phyloP scores from a whole-genome alignment of 1,284 basidiomycete species.

The Sutorius eximius region DNA sequence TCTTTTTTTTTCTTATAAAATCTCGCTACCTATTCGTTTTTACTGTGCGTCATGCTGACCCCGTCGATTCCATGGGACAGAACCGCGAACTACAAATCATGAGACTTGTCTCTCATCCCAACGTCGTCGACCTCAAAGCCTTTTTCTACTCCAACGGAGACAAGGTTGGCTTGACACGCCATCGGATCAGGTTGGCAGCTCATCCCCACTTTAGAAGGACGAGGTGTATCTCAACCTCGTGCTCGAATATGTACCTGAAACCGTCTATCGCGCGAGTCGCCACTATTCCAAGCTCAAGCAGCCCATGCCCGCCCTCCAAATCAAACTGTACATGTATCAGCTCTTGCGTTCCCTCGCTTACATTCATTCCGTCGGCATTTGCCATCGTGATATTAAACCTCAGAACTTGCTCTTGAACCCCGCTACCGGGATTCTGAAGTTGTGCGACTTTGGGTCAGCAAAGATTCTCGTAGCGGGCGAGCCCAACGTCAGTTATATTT shows the following conservation, averaged over 20 bases:
- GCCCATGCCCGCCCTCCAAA: slow-evolving; percentile 98
- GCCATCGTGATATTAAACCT: slow-evolving; percentile 99
- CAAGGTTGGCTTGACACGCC: slow-evolving; percentile 64
- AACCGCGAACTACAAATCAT: slow-evolving; percentile 99
- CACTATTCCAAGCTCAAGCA: slow-evolving; percentile 99
- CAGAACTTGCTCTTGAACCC: slow-evolving; percentile 98
- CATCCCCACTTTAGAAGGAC: slow-evolving; percentile 72
- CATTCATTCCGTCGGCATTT: slow-evolving; percentile 97
- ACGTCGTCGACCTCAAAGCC: slow-evolving; percentile 95
- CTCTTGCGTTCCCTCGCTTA: slow-evolving; percentile 96
- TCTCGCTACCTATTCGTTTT: too few relatives aligned
- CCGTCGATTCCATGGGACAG: slow-evolving; percentile 43
- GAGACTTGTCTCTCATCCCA: slow-evolving; percentile 96
- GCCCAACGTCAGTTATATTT: slow-evolving; percentile 99
- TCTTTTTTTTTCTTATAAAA: not conserved
- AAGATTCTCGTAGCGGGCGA: slow-evolving; percentile 98
- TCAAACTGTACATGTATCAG: slow-evolving; percentile 98
- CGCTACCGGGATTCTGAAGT: slow-evolving; percentile 92
- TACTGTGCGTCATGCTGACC: slow-evolving; percentile 9
- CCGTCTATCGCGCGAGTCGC: slow-evolving; percentile 96
- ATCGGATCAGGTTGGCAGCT: slow-evolving; percentile 7
- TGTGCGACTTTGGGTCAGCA: slow-evolving; percentile 98
- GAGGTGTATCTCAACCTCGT: slow-evolving; percentile 99
- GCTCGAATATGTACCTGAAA: slow-evolving; percentile 98
- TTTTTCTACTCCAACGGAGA: slow-evolving; percentile 99